phyloP scores from a whole-genome alignment of 139 green algal species.

The Raphidocelis subcapitata region DNA sequence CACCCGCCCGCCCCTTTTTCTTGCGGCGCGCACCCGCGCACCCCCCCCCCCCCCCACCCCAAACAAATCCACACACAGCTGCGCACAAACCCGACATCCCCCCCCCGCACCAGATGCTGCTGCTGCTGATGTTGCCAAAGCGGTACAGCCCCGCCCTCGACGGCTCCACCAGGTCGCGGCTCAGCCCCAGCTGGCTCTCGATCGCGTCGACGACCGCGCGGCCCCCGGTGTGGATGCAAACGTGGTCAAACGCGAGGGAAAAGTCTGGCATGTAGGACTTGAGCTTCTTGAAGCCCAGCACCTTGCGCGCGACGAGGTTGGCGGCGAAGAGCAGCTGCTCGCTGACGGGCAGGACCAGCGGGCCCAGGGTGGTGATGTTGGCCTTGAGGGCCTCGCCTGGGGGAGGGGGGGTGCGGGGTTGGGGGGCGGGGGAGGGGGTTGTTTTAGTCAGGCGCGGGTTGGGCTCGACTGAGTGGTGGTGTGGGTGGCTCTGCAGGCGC shows the following conservation, averaged over 20 bases:
- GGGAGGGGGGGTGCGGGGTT: too few relatives aligned
- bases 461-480: too few relatives aligned
- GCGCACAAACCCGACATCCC: too few relatives aligned
- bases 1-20: too few relatives aligned
- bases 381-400: conserved; percentile 55
- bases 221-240: conserved; percentile 98
- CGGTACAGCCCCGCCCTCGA: conserved; percentile 79
- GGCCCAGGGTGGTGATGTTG: conserved; percentile 95
- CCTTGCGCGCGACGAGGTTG: conserved; percentile 62
- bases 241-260: conserved; percentile 91
- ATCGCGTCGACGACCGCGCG: conserved; percentile 94
- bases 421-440: too few relatives aligned
- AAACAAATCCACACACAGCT: too few relatives aligned
- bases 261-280: conserved; percentile 96
- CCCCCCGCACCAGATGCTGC: conserved; percentile 70
- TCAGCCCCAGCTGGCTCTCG: conserved; percentile 87
- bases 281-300: conserved; percentile 44
- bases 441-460: too few relatives aligned
- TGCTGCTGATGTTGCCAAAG: conserved; percentile 87
- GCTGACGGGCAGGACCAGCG: conserved; percentile 88
- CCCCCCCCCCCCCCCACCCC: too few relatives aligned
- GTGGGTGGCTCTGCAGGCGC: too few relatives aligned
- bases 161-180: conserved; percentile 63
- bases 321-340: conserved; percentile 74
- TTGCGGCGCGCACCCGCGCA: too few relatives aligned